These are phyloP conservation scores for Clonostachys sp. DNA, from an alignment of 2,329 filamentous ascomycete genomes.

Conservation along the genomic window DNA sequence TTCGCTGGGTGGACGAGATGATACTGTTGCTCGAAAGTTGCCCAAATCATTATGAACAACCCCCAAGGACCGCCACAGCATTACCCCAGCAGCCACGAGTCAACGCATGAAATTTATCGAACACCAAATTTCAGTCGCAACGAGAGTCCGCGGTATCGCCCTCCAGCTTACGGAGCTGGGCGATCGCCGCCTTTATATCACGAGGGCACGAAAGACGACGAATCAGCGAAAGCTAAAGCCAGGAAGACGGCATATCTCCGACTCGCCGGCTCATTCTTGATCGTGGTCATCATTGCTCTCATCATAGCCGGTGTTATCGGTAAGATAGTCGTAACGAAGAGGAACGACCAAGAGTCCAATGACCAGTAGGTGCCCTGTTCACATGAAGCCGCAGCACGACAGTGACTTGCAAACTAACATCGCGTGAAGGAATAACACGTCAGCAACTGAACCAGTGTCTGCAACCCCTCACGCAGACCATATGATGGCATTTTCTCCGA, in stretches of 20 bases:
- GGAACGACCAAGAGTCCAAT: too few species aligned
- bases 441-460: too few species aligned
- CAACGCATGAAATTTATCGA: slow-evolving; percentile 4
- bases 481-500: too few species aligned
- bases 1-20: too few species aligned
- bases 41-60: slow-evolving; percentile 3
- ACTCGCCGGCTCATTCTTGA: slow-evolving; percentile 1
- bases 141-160: not conserved
- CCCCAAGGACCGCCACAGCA: slow-evolving; percentile 4
- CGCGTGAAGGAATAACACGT: too few species aligned
- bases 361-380: too few species aligned
- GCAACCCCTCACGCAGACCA: too few species aligned
- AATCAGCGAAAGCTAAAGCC: not conserved
- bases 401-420: too few species aligned
- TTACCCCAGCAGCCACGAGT: slow-evolving; percentile 5
- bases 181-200: slow-evolving; percentile 2
- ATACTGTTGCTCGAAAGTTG: too few species aligned
- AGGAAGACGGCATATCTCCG: slow-evolving; percentile 1
- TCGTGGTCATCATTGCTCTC: slow-evolving; percentile 4
- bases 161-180: slow-evolving; percentile 3
- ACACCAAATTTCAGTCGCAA: slow-evolving; percentile 1
- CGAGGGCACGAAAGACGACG: not conserved
- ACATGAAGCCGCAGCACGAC: too few species aligned
- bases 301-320: slow-evolving; percentile 4
- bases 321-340: slow-evolving; percentile 1